Evolutionary conservation across 805 yeast species (phyloP).

Genomic region (Wickerhamiella allomyrinae): DNA sequence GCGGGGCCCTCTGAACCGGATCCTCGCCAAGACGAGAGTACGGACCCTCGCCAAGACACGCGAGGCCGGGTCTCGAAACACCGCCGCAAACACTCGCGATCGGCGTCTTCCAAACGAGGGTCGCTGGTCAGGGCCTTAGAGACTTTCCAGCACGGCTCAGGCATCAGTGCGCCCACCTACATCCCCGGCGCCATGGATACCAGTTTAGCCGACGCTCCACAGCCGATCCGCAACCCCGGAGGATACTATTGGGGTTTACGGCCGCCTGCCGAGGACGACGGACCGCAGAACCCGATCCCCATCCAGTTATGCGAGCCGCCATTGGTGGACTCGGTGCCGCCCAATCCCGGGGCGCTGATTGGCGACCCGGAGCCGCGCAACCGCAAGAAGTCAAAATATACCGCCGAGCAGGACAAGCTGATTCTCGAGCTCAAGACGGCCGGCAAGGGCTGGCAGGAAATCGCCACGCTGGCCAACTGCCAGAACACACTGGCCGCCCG

Average conservation of each 20-base stretch:
- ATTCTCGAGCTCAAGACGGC: constrained; percentile 46
- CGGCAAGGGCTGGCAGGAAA: constrained; percentile 61
- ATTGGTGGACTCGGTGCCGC: constrained; percentile 27
- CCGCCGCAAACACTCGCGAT: background rate
- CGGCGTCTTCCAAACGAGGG: background rate
- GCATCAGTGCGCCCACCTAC: background rate
- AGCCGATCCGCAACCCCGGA: background rate
- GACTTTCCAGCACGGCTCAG: background rate
- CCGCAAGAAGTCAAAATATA: constrained; percentile 53
- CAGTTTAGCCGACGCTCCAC: background rate
- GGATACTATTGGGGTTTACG: background rate
- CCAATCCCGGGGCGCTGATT: constrained; percentile 31
- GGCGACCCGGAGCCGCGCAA: constrained; percentile 35
- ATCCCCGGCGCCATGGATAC: background rate
- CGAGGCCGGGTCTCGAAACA: background rate
- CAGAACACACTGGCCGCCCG: constrained; percentile 60
- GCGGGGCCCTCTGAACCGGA: too few relatives aligned
- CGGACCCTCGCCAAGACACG: too few relatives aligned
- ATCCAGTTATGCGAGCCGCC: constrained; percentile 37
- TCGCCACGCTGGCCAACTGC: constrained; percentile 49
- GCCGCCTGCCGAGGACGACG: background rate
- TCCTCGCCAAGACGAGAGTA: too few relatives aligned
- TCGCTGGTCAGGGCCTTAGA: background rate
- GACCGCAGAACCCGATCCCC: constrained; percentile 9
- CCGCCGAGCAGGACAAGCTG: constrained; percentile 51